phyloP scores from a whole-genome alignment of 2,329 filamentous ascomycete genomes.

The Hymenoscyphus infarciens region DNA sequence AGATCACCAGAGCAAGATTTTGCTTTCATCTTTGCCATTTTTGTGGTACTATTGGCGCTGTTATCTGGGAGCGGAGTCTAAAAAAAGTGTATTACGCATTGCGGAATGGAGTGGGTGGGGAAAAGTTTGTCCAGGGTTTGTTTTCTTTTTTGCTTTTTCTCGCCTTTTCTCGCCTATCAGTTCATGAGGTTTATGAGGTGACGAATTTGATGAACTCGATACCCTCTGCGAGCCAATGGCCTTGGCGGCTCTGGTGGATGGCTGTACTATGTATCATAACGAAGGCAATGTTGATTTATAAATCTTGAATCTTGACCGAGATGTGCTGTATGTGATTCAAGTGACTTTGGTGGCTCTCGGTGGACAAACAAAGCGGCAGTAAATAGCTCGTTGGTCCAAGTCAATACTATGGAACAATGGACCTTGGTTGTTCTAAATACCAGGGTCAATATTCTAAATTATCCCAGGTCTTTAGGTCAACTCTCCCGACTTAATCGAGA shows the following conservation, averaged over 20 bases:
- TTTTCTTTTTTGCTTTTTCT: not conserved
- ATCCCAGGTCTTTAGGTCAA: too few relatives aligned
- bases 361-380: too few relatives aligned
- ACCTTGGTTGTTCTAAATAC: too few relatives aligned
- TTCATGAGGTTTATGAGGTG: not conserved
- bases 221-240: not conserved
- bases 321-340: not conserved
- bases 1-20: slow-evolving; percentile 3
- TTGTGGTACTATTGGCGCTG: not conserved
- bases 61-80: not conserved
- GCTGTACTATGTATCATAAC: not conserved
- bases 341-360: too few relatives aligned
- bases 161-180: not conserved
- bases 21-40: slow-evolving; percentile 4
- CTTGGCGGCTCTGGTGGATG: not conserved
- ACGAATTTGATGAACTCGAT: not conserved
- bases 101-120: not conserved
- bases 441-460: too few relatives aligned
- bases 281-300: not conserved
- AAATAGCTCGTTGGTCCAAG: too few relatives aligned
- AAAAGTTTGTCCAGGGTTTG: not conserved
- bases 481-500: too few relatives aligned
- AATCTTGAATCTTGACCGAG: not conserved
- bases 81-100: not conserved
- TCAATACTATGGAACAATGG: too few relatives aligned